Evolutionary conservation across 1,284 basidiomycete genomes (phyloP), one percentile per base, ranked within the genome.

Genomic region (Moesziomyces globuligerus): DNA sequence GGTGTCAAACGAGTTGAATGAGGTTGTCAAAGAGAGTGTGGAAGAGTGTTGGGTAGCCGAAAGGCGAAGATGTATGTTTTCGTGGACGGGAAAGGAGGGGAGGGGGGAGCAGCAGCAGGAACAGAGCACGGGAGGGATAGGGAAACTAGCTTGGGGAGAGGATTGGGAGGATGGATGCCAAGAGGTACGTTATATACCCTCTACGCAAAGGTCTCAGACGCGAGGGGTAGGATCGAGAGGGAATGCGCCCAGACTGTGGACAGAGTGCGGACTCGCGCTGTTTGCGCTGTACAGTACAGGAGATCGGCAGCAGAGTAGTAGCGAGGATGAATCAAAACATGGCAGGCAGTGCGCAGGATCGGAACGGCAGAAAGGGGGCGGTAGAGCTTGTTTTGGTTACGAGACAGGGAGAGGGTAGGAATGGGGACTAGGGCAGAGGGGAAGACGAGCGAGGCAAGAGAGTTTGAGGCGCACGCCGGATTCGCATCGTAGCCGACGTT

Each of bases 401-500:
- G 17, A 32, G 29, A 15, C 29, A 32, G 13, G 13, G 29, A n/a
- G n/a, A n/a, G 29, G 29, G 13, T 3, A 23, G 25, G n/a, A 25
- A 32, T 15, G 28, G 20, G 28, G 20, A 25, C n/a, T 23, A 40
- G 45, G 10, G 29, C 29, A 32, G 29, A 48, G 38, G 23, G 46
- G 43, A 43, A n/a, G 26, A 21, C 3, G 7, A 18, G 40, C 36
- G 29, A 15, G 29, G 29, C 29, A 15, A 45, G 17, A 51, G 45
- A 43, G 40, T 41, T 21, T 40, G 47, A 54, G 55, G 61, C 50
- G 51, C 34, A 46, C 24, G 48, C 48, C 40, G 56, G 40, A 50
- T 56, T 68, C 65, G 66, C 44, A 47, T 51, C 51, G 46, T 45
- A 62, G 50, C 55, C 66, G 51, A 62, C 50, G 66, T 69, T 69